These are phyloP conservation scores for Karstenula rhodostoma DNA, from an alignment of 2,329 filamentous ascomycete species.

Conservation along the genomic window DNA sequence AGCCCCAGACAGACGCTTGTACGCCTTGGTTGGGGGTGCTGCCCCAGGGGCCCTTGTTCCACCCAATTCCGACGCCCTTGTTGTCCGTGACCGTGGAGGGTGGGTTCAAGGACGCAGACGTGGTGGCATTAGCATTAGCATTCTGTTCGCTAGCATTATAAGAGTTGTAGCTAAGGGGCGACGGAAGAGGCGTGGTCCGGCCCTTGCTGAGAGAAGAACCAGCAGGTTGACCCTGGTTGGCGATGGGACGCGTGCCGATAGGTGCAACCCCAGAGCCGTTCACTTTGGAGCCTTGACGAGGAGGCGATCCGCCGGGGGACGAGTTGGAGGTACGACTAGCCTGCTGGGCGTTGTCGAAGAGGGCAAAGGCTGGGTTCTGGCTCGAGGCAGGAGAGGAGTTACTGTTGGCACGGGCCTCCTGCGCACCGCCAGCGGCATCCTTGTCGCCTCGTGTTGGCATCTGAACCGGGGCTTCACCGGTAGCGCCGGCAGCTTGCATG, in stretches of 20 bases:
- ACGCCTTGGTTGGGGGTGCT: constrained; percentile 74
- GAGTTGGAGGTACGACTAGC: constrained; percentile 83
- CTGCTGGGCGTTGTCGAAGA: constrained; percentile 65
- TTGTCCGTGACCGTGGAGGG: constrained; percentile 55
- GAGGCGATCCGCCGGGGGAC: constrained; percentile 83
- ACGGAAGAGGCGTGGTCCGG: constrained; percentile 89
- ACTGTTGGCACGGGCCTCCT: constrained; percentile 79
- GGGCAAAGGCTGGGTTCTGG: constrained; percentile 57
- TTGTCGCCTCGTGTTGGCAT: constrained; percentile 57
- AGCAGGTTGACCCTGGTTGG: constrained; percentile 62
- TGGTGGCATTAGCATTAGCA: constrained; percentile 54
- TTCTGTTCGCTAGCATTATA: constrained; percentile 67
- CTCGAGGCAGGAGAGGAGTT: constrained; percentile 83
- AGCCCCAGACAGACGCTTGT: constrained; percentile 95
- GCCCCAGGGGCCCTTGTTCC: constrained; percentile 88
- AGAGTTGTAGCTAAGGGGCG: constrained; percentile 74
- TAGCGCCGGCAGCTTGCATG: constrained; percentile 59
- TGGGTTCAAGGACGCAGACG: constrained; percentile 68
- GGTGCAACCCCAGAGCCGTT: constrained; percentile 78
- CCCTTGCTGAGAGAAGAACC: constrained; percentile 76
- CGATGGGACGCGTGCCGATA: constrained; percentile 86
- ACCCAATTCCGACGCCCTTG: constrained; percentile 59
- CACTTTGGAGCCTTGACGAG: constrained; percentile 69
- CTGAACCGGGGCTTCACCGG: constrained; percentile 62
- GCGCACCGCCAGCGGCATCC: constrained; percentile 56